Evolutionary conservation across 1,139 yeast species (phyloP).

Genomic region (Kodamaea arcana): DNA sequence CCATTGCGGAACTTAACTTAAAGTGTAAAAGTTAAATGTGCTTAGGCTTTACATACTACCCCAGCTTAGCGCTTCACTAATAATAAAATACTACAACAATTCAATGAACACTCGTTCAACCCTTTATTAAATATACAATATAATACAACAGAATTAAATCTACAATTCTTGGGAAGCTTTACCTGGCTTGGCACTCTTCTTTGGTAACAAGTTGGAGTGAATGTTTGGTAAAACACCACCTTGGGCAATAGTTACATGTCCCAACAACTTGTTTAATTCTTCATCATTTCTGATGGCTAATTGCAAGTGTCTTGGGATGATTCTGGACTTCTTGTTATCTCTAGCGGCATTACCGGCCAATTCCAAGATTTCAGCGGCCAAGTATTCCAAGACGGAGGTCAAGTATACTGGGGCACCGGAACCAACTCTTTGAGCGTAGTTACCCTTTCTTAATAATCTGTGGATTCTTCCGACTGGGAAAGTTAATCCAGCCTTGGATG

Average conservation of each 20-base stretch:
- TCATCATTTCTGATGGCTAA: conserved; percentile 98
- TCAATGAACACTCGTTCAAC: too few relatives aligned
- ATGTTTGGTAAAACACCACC: conserved; percentile 25
- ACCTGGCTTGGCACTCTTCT: conserved; percentile 16
- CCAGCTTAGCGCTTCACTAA: too few relatives aligned
- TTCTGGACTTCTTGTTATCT: conserved; percentile 97
- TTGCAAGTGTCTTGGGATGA: conserved; percentile 97
- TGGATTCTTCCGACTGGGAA: conserved; percentile 99
- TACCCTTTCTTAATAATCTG: conserved; percentile 94
- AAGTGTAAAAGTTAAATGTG: too few relatives aligned
- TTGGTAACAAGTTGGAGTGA: conserved; percentile 20
- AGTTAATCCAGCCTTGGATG: conserved; percentile 96
- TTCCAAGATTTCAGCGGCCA: conserved; percentile 96
- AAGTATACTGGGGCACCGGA: conserved; percentile 97
- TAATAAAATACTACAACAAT: too few relatives aligned
- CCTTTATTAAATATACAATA: neutral
- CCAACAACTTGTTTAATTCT: conserved; percentile 80
- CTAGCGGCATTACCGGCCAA: conserved; percentile 99
- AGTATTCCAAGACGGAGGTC: conserved; percentile 93
- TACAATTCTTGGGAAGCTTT: conserved; percentile 20
- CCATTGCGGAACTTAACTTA: too few relatives aligned
- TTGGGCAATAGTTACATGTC: conserved; percentile 34
- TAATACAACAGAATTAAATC: conserved; percentile 2
- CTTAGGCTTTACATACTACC: too few relatives aligned
- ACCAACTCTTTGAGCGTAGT: conserved; percentile 99